A percentile compares a stretch with the other conserved stretches of the same genome.
Conservation (phyloP, 1,284 basidiomycete species). For the Ceratorhiza oryzae-sativae region DNA sequence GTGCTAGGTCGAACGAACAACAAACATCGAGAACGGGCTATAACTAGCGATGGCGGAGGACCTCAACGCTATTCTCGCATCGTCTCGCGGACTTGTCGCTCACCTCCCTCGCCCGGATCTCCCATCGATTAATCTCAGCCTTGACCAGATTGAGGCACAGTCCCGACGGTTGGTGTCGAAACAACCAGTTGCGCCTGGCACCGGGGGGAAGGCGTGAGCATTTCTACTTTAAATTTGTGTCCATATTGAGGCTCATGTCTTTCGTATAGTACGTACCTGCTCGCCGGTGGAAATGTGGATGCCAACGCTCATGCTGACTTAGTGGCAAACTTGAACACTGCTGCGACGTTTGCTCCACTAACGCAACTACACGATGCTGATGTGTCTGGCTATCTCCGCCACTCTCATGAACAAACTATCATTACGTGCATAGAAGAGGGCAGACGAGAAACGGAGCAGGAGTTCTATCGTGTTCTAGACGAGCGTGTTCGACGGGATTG, state of each 20-base stretch:
- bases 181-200: slow-evolving; percentile 66
- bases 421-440: slow-evolving; percentile 94
- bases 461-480: slow-evolving; percentile 83
- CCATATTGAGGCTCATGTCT: slow-evolving; percentile 29
- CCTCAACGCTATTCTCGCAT: slow-evolving; percentile 72
- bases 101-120: slow-evolving; percentile 79
- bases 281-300: slow-evolving; percentile 91
- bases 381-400: slow-evolving; percentile 85
- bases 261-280: slow-evolving; percentile 71
- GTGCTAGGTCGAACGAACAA: neutral
- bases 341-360: slow-evolving; percentile 86
- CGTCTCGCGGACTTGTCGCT: slow-evolving; percentile 74
- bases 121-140: slow-evolving; percentile 83
- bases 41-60: slow-evolving; percentile 50
- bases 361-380: slow-evolving; percentile 91
- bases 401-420: slow-evolving; percentile 92
- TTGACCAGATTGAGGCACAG: slow-evolving; percentile 93
- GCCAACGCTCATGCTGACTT: slow-evolving; percentile 79
- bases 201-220: slow-evolving; percentile 76
- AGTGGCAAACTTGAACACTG: slow-evolving; percentile 81
- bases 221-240: neutral
- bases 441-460: slow-evolving; percentile 81
- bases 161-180: slow-evolving; percentile 78
- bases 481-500: slow-evolving; percentile 81
- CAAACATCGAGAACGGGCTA: neutral